Evolutionary conservation across 306 rosid genomes (phyloP), one percentile per base, ranked within the genome.

Genomic region (Vicia faba): DNA sequence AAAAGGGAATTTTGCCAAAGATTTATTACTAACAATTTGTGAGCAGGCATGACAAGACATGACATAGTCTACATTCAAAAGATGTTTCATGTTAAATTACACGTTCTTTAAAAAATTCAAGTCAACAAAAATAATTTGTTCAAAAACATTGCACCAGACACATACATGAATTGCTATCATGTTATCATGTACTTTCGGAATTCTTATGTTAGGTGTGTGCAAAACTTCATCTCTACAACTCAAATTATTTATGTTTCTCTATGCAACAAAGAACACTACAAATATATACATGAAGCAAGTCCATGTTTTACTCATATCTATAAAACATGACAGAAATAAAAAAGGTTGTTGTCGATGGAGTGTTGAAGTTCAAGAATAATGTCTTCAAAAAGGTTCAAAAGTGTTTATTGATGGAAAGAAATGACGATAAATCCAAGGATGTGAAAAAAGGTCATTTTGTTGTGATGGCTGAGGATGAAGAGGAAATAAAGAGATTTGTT

Each of bases 361-460:
- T 75, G 20, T 70, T 81, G 39, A 82, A 85, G 74, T 69, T 91
- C 14, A 85, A 79, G 71, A 19, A 20, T 20, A 51, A 51, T 51
- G 75, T 69, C 2, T 81, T 78, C 0, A 76, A 86, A 67, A 92
- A 86, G 79, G 81, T 89, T 8, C 85, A 78, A 36, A 80, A 66
- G 61, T 75, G 79, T 19, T 44, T 87, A 8, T 58, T 44, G 9
- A 36, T 78, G 25, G 41, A 80, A 39, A 74, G 77, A 54, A 66
- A 57, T 26, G 14, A 45, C 20, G 61, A 55, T 18, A 51, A 74
- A 49, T 57, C 82, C 6, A 5, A 20, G 23, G 14, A 89, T 25
- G 85, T 87, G 18, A 86, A 86, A 72, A 87, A 81, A 79, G 96
- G 98, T 0, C 98, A 92, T 63, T 87, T 92, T 64, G 89, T 82